Conservation (phyloP, 1,284 basidiomycete species). For the Apiotrichum brassicae region DNA sequence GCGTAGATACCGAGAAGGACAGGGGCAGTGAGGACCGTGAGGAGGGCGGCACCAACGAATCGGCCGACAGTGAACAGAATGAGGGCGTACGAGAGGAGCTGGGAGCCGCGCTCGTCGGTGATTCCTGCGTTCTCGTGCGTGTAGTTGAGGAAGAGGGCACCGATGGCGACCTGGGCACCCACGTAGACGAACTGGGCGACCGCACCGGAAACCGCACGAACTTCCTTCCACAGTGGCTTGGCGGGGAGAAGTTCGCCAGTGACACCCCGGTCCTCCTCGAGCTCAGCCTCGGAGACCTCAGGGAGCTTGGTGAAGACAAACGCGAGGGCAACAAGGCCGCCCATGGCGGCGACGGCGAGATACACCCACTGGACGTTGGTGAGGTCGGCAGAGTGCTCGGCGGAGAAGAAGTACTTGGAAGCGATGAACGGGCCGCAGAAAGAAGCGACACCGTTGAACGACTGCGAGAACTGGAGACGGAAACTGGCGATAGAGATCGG, state of each 20-base stretch:
- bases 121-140: slow-evolving; percentile 60
- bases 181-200: slow-evolving; percentile 50
- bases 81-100: slow-evolving; percentile 65
- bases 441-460: slow-evolving; percentile 67
- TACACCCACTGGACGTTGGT: slow-evolving; percentile 76
- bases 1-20: slow-evolving; percentile 58
- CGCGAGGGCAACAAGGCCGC: slow-evolving; percentile 56
- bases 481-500: slow-evolving; percentile 64
- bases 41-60: slow-evolving; percentile 58
- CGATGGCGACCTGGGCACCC: slow-evolving; percentile 67
- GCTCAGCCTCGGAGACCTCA: slow-evolving; percentile 59
- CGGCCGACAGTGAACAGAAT: slow-evolving; percentile 65
- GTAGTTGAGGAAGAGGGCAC: slow-evolving; percentile 66
- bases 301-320: slow-evolving; percentile 70
- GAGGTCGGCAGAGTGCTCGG: slow-evolving; percentile 56
- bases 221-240: slow-evolving; percentile 59
- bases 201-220: slow-evolving; percentile 60
- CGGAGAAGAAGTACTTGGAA: slow-evolving; percentile 65
- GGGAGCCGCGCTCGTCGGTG: slow-evolving; percentile 53
- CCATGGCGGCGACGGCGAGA: slow-evolving; percentile 59
- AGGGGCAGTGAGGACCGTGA: slow-evolving; percentile 59
- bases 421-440: slow-evolving; percentile 76
- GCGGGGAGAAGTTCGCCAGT: background rate
- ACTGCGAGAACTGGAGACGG: slow-evolving; percentile 73
- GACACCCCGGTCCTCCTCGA: slow-evolving; percentile 36